phyloP scores from a whole-genome alignment of 768 basidiomycete species.

The Pisolithus tinctorius region DNA sequence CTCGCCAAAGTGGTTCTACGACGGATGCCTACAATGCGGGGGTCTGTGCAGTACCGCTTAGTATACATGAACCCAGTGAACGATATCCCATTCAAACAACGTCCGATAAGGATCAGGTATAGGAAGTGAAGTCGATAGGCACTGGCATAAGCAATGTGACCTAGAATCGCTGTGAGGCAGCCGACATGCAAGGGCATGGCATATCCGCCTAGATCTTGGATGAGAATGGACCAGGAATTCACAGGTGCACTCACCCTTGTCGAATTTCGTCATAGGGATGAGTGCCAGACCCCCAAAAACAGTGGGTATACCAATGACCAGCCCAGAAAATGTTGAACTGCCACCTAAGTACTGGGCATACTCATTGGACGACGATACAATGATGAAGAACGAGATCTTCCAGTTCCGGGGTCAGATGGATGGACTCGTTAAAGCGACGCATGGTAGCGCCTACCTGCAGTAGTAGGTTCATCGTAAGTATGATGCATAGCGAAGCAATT shows the following conservation, averaged over 20 bases:
- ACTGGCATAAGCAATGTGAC: constrained; percentile 53
- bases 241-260: constrained; percentile 39
- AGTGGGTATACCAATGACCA: constrained; percentile 62
- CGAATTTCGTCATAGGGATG: constrained; percentile 47
- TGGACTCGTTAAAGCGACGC: neutral
- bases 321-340: constrained; percentile 61
- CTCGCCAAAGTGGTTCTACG: constrained; percentile 56
- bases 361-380: constrained; percentile 58
- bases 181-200: constrained; percentile 45
- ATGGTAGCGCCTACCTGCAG: constrained; percentile 34
- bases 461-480: constrained; percentile 37
- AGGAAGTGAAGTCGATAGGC: constrained; percentile 55
- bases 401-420: constrained; percentile 15
- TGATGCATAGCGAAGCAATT: constrained; percentile 37
- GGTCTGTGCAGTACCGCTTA: constrained; percentile 64
- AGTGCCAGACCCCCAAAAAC: constrained; percentile 53
- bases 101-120: constrained; percentile 65
- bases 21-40: constrained; percentile 57
- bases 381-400: constrained; percentile 62
- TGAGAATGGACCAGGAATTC: neutral
- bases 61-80: constrained; percentile 63
- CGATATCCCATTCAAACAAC: constrained; percentile 55
- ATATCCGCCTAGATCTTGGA: constrained; percentile 42
- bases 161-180: constrained; percentile 46
- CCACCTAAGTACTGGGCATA: constrained; percentile 62